phyloP scores from a whole-genome alignment of 495 filamentous ascomycete genomes.

The Zalerion maritima region DNA sequence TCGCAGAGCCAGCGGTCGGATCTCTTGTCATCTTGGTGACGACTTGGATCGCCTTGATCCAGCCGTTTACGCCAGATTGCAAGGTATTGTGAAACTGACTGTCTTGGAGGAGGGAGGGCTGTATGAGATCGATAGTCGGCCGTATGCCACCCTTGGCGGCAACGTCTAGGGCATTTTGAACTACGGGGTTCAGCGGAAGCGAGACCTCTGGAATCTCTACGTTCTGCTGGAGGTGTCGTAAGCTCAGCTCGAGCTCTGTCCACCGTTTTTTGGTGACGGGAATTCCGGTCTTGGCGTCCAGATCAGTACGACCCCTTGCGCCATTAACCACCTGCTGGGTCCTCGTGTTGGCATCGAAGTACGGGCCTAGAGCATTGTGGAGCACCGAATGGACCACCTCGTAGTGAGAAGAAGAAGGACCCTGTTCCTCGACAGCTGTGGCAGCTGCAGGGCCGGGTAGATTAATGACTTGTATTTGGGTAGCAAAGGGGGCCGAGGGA shows the following conservation, averaged over 20 bases:
- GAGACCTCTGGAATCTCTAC: conserved; percentile 88
- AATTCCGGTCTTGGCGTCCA: conserved; percentile 82
- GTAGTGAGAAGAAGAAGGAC: conserved; percentile 64
- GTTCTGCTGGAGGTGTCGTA: conserved; percentile 89
- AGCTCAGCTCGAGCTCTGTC: conserved; percentile 78
- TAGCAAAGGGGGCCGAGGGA: conserved; percentile 55
- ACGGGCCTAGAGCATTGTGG: conserved; percentile 75
- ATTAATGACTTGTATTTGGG: conserved; percentile 84
- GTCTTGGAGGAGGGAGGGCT: conserved; percentile 55
- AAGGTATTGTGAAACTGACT: conserved; percentile 86
- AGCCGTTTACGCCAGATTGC: conserved; percentile 83
- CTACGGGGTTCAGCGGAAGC: conserved; percentile 70
- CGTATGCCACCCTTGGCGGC: conserved; percentile 49
- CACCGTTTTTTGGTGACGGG: conserved; percentile 93
- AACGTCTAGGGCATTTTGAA: conserved; percentile 68
- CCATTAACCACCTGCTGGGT: conserved; percentile 55
- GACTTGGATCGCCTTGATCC: conserved; percentile 97
- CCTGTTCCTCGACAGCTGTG: conserved; percentile 49
- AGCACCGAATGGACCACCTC: conserved; percentile 80
- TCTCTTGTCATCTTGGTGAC: conserved; percentile 91
- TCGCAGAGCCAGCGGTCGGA: conserved; percentile 73
- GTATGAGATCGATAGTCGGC: conserved; percentile 62
- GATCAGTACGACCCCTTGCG: conserved; percentile 55
- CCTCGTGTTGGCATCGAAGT: conserved; percentile 89
- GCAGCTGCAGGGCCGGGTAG: conserved; percentile 62